phyloP scores from a whole-genome alignment of 345 rosid species.

The Carallia brachiata region DNA sequence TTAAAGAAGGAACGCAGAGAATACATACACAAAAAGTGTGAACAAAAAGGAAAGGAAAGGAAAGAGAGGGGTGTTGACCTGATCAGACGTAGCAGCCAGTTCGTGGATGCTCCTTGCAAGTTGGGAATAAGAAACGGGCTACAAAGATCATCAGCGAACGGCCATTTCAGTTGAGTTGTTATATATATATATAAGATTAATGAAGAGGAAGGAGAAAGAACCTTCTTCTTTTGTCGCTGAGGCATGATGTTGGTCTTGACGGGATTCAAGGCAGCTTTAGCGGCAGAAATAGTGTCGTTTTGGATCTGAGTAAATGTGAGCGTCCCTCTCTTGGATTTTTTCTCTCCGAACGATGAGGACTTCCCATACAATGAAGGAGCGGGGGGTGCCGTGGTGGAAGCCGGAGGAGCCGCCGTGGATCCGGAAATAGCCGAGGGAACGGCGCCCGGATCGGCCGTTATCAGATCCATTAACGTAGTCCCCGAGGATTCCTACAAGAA shows the following conservation, averaged over 20 bases:
- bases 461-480: slow-evolving; percentile 95
- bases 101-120: slow-evolving; percentile 99
- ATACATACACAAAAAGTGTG: neutral
- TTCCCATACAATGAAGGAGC: slow-evolving; percentile 21
- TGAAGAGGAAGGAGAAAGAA: slow-evolving; percentile 2
- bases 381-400: slow-evolving; percentile 21
- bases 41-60: too few species aligned
- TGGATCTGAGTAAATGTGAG: slow-evolving; percentile 87
- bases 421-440: slow-evolving; percentile 27
- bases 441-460: slow-evolving; percentile 74
- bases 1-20: too few species aligned
- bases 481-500: slow-evolving; percentile 73
- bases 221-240: slow-evolving; percentile 71
- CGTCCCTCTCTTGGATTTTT: slow-evolving; percentile 73
- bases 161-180: neutral
- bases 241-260: slow-evolving; percentile 65
- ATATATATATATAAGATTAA: too few species aligned
- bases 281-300: slow-evolving; percentile 84
- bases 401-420: slow-evolving; percentile 37
- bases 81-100: slow-evolving; percentile 93
- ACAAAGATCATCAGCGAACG: neutral
- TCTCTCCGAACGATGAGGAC: slow-evolving; percentile 59
- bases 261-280: slow-evolving; percentile 76
- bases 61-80: slow-evolving; percentile 38
- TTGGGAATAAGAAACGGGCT: slow-evolving; percentile 98